Evolutionary conservation across 202 grass and related monocot genomes (phyloP).

Genomic region (Dendrocalamus latiflorus): DNA sequence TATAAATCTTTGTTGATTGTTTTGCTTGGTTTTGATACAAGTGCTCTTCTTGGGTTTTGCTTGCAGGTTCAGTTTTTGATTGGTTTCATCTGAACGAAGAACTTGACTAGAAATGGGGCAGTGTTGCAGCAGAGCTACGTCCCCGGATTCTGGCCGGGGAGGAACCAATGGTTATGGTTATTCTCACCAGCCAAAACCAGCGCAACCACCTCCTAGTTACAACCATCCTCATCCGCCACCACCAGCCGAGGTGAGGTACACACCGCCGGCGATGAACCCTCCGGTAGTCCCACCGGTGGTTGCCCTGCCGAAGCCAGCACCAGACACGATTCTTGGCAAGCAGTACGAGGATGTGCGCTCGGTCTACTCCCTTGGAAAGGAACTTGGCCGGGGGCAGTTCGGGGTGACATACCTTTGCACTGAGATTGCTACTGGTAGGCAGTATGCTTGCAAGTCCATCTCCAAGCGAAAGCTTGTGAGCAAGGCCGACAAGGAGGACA

Average conservation of each 20-base stretch:
- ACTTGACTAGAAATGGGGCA: conserved; percentile 64
- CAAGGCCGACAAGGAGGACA: conserved; percentile 81
- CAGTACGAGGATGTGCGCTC: conserved; percentile 59
- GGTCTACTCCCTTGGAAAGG: conserved; percentile 71
- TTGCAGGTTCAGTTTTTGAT: conserved; percentile 37
- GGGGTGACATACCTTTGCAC: conserved; percentile 93
- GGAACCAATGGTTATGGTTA: conserved; percentile 45
- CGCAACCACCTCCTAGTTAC: conserved; percentile 36
- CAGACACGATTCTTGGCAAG: conserved; percentile 74
- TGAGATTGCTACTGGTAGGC: conserved; percentile 58
- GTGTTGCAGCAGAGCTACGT: conserved; percentile 62
- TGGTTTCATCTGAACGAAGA: conserved; percentile 13
- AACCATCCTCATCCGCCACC: conserved; percentile 39
- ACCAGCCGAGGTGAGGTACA: conserved; percentile 41
- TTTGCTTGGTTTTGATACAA: conserved; percentile 20
- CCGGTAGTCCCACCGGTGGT: conserved; percentile 33
- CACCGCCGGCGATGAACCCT: conserved; percentile 40
- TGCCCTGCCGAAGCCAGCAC: conserved; percentile 23
- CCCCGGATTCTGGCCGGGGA: conserved; percentile 36
- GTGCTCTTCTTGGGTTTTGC: neutral
- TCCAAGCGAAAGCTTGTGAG: conserved; percentile 87
- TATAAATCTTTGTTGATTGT: neutral
- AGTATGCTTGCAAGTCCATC: conserved; percentile 94
- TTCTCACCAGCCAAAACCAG: conserved; percentile 39
- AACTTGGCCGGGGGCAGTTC: conserved; percentile 93